Evolutionary conservation across 345 rosid species (phyloP), one percentile per base, ranked within the genome.

Genomic region (Linum tenue): DNA sequence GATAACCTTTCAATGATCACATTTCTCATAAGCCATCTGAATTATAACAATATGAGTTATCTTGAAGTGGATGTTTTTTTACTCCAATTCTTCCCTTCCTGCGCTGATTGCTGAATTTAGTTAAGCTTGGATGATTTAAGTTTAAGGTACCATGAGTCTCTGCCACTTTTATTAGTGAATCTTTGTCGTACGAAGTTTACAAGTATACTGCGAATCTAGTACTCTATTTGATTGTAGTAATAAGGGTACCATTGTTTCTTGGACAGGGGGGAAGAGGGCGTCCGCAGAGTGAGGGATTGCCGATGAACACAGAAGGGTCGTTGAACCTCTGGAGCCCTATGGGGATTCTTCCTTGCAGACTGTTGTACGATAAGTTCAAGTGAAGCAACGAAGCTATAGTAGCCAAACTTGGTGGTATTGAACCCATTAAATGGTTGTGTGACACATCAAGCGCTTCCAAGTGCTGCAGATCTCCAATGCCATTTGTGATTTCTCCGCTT

Each of bases 321-420:
- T 59, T 62, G 50, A 41, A 62, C 7, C 6, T 39, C 42, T 39
- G 64, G n/a, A 41, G 44, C 7, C 64, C 50, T 8, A 36, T 39
- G 9, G 64, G 64, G n/a, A 62, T 62, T 62, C 7, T 62, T 11
- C 64, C 64, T 62, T 39, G 31, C 64, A 62, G 17, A 8, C 22
- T 62, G 35, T 62, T 62, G 64, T 62, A 62, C 15, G 64, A 62
- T 41, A 62, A 62, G 64, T 62, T 62, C 64, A 62, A 62, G 64
- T 39, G 50, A 1, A n/a, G 8, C 51, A 62, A 16, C 9, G 64
- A 4, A 15, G 43, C n/a, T 41, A 62, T 62, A 15, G 64, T 9
- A 62, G 8, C 64, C 64, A 62, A 15, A 10, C 64, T 62, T 41
- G 10, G 16, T 38, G 64, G 64, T n/a, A 62, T 62, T 39, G 44